Percentiles rank a stretch among this genome's conserved stretches.
Evolutionary conservation across 352 stramenopile genomes (phyloP).

Genomic region (Phytophthora cryptogea): DNA sequence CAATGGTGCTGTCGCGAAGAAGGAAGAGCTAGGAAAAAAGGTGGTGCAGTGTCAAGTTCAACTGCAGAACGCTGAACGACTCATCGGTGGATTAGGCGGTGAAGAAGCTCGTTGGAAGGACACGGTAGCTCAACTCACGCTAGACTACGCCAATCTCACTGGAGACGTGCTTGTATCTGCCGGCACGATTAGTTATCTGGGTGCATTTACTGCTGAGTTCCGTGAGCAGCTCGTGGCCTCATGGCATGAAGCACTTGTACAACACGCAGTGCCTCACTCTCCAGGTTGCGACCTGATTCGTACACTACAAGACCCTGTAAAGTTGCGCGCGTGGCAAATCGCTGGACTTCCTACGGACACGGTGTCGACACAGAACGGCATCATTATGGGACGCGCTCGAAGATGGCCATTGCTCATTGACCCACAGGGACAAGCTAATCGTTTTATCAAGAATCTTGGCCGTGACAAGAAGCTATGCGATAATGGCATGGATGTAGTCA

Average conservation of each 20-base stretch:
- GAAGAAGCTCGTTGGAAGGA: constrained; percentile 88
- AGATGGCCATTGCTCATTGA: constrained; percentile 92
- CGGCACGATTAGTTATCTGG: constrained; percentile 87
- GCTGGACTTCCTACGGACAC: constrained; percentile 85
- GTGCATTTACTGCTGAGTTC: constrained; percentile 89
- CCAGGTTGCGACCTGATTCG: constrained; percentile 85
- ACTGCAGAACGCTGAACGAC: constrained; percentile 84
- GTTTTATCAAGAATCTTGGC: constrained; percentile 91
- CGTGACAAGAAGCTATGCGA: constrained; percentile 84
- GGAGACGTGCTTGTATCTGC: constrained; percentile 88
- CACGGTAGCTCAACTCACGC: constrained; percentile 72
- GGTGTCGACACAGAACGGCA: constrained; percentile 94
- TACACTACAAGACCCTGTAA: constrained; percentile 88
- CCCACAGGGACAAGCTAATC: constrained; percentile 92
- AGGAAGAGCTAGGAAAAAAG: constrained; percentile 89
- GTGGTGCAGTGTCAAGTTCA: constrained; percentile 91
- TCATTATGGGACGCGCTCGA: constrained; percentile 86
- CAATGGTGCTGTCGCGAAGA: constrained; percentile 86
- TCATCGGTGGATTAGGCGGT: constrained; percentile 84
- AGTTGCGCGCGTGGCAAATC: constrained; percentile 89
- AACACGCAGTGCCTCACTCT: constrained; percentile 73
- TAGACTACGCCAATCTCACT: constrained; percentile 80
- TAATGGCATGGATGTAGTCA: constrained; percentile 93
- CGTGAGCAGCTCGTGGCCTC: constrained; percentile 63
- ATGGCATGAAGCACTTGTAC: constrained; percentile 70